Conservation (phyloP, 176 grass and related monocot genomes). For the Avena insularis region DNA sequence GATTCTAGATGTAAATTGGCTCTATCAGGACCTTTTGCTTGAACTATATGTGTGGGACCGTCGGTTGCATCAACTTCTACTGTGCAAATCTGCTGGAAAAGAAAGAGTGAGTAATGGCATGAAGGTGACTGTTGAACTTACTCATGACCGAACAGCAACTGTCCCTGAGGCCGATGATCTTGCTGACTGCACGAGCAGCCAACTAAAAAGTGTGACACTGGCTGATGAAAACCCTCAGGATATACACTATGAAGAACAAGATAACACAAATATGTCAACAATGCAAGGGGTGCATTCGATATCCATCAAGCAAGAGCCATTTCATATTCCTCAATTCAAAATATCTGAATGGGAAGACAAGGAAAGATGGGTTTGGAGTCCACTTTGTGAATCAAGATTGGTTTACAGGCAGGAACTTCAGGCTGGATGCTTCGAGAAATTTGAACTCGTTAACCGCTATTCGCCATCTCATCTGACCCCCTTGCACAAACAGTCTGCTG, state of each 20-base stretch:
- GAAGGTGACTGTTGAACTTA: conserved; percentile 40
- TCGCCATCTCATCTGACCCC: conserved; percentile 54
- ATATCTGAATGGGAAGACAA: conserved; percentile 11
- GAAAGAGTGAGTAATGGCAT: conserved; percentile 18
- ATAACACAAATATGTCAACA: conserved; percentile 5
- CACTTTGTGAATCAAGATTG: conserved; percentile 48
- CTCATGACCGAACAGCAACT: conserved; percentile 30
- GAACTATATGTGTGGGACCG: conserved; percentile 65
- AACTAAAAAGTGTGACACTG: not conserved
- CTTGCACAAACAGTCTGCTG: conserved; percentile 39
- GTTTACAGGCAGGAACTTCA: conserved; percentile 53
- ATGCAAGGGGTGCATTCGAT: not conserved
- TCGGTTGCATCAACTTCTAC: conserved; percentile 62
- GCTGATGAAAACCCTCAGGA: conserved; percentile 21
- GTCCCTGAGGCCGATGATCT: conserved; percentile 1
- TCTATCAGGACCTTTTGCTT: conserved; percentile 75
- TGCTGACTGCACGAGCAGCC: not conserved
- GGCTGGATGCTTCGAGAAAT: conserved; percentile 50
- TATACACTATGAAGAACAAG: conserved; percentile 18
- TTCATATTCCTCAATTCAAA: not conserved
- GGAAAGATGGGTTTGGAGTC: conserved; percentile 28
- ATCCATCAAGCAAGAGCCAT: conserved; percentile 9
- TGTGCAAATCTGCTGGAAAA: conserved; percentile 35
- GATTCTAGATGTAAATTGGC: conserved; percentile 67
- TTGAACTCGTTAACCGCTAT: conserved; percentile 65